Base-by-base conservation (phyloP, 2,329 filamentous ascomycete genomes). In the Nothopassalora personata region DNA sequence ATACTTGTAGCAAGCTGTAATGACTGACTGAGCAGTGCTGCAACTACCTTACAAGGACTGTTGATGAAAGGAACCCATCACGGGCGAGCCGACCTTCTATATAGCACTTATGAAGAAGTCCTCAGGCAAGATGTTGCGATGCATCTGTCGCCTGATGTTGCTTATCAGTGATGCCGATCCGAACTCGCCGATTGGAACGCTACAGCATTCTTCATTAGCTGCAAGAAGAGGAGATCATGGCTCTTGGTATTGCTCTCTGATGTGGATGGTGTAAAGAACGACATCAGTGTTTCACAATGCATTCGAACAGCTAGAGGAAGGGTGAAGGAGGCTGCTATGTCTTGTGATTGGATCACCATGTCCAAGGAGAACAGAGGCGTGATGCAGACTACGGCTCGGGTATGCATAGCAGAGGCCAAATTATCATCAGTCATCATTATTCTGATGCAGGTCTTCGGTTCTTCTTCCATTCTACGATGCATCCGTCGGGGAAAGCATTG, bases 31-130 rank as follows among this genome's bases (percentile, higher is more conserved):
- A 46, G 8, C 3, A 46, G 6, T 46, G 43, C 43, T 46, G 43
- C 7, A 15, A 46, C 9, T 34, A 46, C 43, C 19, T n/a, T n/a
- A 46, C 43, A 23, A 46, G 43, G 43, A 46, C 19, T 60, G 34
- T 18, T 47, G 31, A 45, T 56, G 51, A 34, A 50, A 60, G 27
- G 53, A 54, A 34, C 53, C 54, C 28, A 51, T 36, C 48, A 53
- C 34, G 39, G 56, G n/a, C 43, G 8, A 46, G 19, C 2, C 43
- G 2, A 23, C 43, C n/a, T 46, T 46, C 43, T 46, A 46, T 46
- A 46, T 46, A 34, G 48, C 19, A 51, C 45, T 18, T 15, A 33
- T 56, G 48, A 9, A 34, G 45, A 39, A 18, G 30, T 23, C 43
- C 43, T 46, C 8, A 23, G 43, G n/a, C 7, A 23, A 11, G 43